Base-by-base conservation (phyloP, 2,329 filamentous ascomycete genomes). In the Cordyceps militaris region DNA sequence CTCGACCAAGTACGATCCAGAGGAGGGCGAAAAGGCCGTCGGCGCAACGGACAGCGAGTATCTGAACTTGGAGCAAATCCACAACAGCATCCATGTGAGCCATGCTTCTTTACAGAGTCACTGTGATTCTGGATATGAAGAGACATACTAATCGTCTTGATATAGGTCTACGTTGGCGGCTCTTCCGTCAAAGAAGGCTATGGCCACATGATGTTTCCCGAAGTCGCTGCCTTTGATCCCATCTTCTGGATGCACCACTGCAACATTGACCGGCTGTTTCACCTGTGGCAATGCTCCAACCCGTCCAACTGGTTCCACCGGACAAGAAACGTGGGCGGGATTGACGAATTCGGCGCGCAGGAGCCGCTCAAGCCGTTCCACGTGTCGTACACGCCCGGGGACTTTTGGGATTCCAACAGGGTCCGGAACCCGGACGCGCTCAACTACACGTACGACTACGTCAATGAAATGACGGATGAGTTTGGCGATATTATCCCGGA, bases 231-330 rank as follows among this genome's bases (percentile, higher is more conserved):
- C 0, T 88, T 84, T 65, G 85, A 88, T 65, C 84, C 85, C 0
- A 69, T 83, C 9, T 87, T 86, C 68, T 84, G 78, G 77, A 70
- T 87, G 4, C 83, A 87, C 63, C 84, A 87, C 66, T 69, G 75
- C 49, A 52, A 52, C 16, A 30, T 52, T 3, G 49, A 52, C 24
- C 24, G 49, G 5, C 14, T 52, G 6, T 21, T 52, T 28, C 34
- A 52, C 34, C 10, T 52, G 23, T 52, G 49, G 49, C 49, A 52
- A 26, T 28, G 32, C 34, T 21, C 21, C 3, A 52, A 52, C 24
- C 49, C 49, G 8, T 19, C 34, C 16, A 38, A 42, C 16, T 52
- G 49, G 49, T 52, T 52, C n/a, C 49, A 28, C 7, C 49, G 34
- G 19, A 49, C 32, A 28, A 28, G 9, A 16, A 38, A 3, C 11